Evolutionary conservation across 2,329 filamentous ascomycete genomes (phyloP), one percentile per base, ranked within the genome.

Genomic region (Davidsoniella australis): DNA sequence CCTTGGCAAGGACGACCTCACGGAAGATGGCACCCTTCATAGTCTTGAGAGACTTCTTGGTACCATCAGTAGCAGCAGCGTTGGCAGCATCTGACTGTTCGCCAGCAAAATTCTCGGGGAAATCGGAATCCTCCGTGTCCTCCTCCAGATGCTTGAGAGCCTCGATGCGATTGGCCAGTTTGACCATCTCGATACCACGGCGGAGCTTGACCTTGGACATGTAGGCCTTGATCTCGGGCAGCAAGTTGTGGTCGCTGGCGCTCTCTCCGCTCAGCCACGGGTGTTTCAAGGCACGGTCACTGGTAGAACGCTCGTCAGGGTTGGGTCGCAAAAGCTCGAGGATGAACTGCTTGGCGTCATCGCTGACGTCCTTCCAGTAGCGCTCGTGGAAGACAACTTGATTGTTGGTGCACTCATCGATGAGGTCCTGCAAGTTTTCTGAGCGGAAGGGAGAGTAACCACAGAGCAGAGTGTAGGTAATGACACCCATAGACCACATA

Each of bases 401-500:
- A 39, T 79, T 82, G 54, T 76, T 79, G 59, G 78, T 86, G 68
- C 88, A 96, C 67, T 98, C 91, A 55, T 95, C 85, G 56, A 98
- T 93, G 56, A 98, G 72, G 59, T 96, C 91, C 56, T 82, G 76
- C 45, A 98, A 72, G 59, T 85, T 94, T 69, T 98, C 91, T 54
- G 87, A 91, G 57, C 91, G 81, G 76, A 98, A 98, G 17, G 91
- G 91, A 41, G 89, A 95, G 70, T 98, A 98, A 57, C 91, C 91
- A 63, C 93, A 98, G 47, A 98, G 82, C 24, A 98, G 73, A 14
- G 91, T 98, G 67, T 98, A 98, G 40, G 91, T 96, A 60, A 98
- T 98, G 60, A 98, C 91, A 54, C 91, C 91, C 66, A 98, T 75
- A 2, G 91, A 96, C 91, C 91, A 98, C 85, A 98, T 94, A 62